Conservation (phyloP, 169 alveolate genomes). For the Plasmodium inui region DNA sequence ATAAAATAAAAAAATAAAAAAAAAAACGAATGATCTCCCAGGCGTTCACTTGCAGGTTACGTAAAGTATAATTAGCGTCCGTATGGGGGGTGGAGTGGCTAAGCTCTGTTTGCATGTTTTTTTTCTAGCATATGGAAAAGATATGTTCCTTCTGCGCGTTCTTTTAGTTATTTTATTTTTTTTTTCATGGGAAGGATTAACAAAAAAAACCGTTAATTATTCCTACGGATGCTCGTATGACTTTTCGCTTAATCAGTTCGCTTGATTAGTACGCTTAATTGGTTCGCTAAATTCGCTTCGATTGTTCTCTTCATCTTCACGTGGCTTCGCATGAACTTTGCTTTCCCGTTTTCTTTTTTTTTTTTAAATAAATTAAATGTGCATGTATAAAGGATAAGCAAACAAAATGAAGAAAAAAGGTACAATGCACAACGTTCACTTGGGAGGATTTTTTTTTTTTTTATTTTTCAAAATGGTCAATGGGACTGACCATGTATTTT, state of each 20-base stretch:
- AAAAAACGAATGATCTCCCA: background rate
- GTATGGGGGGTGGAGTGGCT: background rate
- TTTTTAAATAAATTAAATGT: background rate
- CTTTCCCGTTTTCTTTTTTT: background rate
- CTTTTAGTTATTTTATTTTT: background rate
- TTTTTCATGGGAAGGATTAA: constrained; percentile 15
- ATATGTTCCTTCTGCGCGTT: background rate
- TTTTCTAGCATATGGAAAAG: background rate
- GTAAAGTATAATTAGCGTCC: background rate
- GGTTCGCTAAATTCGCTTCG: background rate
- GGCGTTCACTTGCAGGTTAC: background rate
- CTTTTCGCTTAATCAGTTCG: background rate
- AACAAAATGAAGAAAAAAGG: background rate
- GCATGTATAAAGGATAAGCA: background rate
- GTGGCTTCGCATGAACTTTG: background rate
- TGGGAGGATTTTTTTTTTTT: background rate
- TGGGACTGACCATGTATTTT: background rate
- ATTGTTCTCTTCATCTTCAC: constrained; percentile 4
- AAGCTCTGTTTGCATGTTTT: background rate
- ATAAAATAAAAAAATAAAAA: too few relatives aligned
- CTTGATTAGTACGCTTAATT: too few relatives aligned
- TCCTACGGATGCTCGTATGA: background rate
- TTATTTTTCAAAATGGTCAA: background rate
- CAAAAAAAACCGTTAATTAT: constrained; percentile 37
- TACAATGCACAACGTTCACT: constrained; percentile 14